Evolutionary conservation across 805 yeast genomes (phyloP).

Genomic region (Komagataella kurtzmanii): DNA sequence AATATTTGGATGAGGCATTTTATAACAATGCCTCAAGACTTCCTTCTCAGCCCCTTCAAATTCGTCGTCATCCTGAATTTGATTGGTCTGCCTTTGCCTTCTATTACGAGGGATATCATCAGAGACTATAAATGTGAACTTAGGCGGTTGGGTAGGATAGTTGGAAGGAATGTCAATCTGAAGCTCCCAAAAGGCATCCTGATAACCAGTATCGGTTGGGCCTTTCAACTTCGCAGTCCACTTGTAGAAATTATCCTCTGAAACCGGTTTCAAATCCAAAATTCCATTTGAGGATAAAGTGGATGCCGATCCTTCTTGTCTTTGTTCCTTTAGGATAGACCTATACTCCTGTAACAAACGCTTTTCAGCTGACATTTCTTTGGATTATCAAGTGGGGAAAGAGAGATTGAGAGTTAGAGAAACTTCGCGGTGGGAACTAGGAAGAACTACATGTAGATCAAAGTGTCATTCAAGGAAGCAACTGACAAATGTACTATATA

Average conservation of each 20-base stretch:
- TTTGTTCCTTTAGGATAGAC: slow-evolving; percentile 15
- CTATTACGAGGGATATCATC: background rate
- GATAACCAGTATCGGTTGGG: slow-evolving; percentile 38
- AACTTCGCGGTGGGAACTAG: background rate
- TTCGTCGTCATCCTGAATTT: background rate
- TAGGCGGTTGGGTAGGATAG: slow-evolving; percentile 53
- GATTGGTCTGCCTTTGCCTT: background rate
- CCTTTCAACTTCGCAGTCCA: slow-evolving; percentile 44
- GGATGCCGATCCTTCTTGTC: slow-evolving; percentile 5
- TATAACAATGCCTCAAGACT: slow-evolving; percentile 7
- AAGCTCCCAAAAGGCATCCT: slow-evolving; percentile 37
- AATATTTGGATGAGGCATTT: slow-evolving; percentile 35
- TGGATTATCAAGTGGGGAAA: background rate
- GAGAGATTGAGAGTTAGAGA: background rate
- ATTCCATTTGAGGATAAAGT: slow-evolving; percentile 18
- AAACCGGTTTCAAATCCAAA: slow-evolving; percentile 26
- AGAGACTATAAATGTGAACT: slow-evolving; percentile 25
- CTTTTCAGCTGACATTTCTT: slow-evolving; percentile 10
- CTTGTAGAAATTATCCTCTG: slow-evolving; percentile 26
- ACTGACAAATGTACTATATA: too few relatives aligned
- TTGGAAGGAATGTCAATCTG: slow-evolving; percentile 26
- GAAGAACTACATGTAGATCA: too few relatives aligned
- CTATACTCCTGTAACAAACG: slow-evolving; percentile 23
- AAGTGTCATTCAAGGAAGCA: too few relatives aligned
- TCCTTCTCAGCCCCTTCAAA: background rate